These are phyloP conservation scores for Phialemoniopsis sp. DNA, from an alignment of 2,329 filamentous ascomycete genomes.

Conservation along the genomic window DNA sequence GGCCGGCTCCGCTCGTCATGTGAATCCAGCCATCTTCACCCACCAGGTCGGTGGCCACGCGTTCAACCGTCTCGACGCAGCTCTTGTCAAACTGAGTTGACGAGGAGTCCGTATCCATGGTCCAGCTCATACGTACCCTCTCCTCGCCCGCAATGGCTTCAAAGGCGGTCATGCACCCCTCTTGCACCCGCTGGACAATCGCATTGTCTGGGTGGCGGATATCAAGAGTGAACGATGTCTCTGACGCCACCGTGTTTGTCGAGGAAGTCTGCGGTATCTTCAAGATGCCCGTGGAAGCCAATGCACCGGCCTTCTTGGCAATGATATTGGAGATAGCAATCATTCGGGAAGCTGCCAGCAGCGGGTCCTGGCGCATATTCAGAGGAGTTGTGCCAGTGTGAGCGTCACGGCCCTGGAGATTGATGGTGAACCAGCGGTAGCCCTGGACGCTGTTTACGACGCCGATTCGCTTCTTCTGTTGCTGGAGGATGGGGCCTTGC, in stretches of 20 bases:
- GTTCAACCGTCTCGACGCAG: no score
- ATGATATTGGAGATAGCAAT: slow-evolving; percentile 63
- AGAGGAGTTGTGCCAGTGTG: slow-evolving; percentile 72
- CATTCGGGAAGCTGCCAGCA: slow-evolving; percentile 50
- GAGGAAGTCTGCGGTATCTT: slow-evolving; percentile 9
- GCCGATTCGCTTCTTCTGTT: slow-evolving; percentile 58
- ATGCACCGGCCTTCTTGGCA: slow-evolving; percentile 53
- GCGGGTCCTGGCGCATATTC: slow-evolving; percentile 20
- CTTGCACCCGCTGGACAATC: slow-evolving; percentile 12
- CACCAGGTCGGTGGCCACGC: no score
- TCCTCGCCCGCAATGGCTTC: slow-evolving; percentile 15
- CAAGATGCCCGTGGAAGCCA: slow-evolving; percentile 69
- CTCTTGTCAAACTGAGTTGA: no score
- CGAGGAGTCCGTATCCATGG: no score
- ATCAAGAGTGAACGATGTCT: slow-evolving; percentile 12
- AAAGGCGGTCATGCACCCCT: slow-evolving; percentile 15
- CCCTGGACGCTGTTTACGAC: slow-evolving; percentile 71
- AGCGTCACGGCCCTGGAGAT: slow-evolving; percentile 61
- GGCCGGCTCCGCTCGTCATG: slow-evolving; percentile 37
- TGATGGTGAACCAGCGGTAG: slow-evolving; percentile 69
- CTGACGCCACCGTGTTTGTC: slow-evolving; percentile 10
- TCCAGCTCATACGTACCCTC: no score
- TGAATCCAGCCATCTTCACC: slow-evolving; percentile 3
- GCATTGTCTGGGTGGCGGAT: slow-evolving; percentile 10
- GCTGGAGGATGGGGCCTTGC: slow-evolving; percentile 73